These are phyloP conservation scores for Sparassis latifolia DNA, from an alignment of 1,284 basidiomycete genomes.

Conservation along the genomic window DNA sequence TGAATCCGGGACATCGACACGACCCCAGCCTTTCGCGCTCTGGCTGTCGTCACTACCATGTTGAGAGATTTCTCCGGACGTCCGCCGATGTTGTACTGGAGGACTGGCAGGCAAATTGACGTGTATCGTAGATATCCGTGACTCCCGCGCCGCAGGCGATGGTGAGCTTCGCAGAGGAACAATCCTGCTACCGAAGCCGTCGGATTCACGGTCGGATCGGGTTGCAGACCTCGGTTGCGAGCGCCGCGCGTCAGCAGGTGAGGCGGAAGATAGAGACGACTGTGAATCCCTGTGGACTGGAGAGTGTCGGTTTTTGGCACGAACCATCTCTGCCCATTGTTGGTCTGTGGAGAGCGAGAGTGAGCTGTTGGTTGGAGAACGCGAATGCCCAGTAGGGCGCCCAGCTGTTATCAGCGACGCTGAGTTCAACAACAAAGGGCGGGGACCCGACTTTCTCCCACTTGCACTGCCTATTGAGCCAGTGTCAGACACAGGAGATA, in stretches of 20 bases:
- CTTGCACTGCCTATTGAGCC: slow-evolving; percentile 19
- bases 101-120: slow-evolving; percentile 23
- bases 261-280: slow-evolving; percentile 59
- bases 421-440: slow-evolving; percentile 51
- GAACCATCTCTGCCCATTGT: slow-evolving; percentile 47
- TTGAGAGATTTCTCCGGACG: slow-evolving; percentile 16
- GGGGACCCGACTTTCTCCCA: slow-evolving; percentile 31
- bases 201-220: slow-evolving; percentile 50
- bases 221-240: slow-evolving; percentile 14
- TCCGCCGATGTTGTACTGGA: slow-evolving; percentile 13
- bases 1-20: slow-evolving; percentile 31
- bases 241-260: slow-evolving; percentile 35
- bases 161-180: slow-evolving; percentile 60
- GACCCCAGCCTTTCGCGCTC: slow-evolving; percentile 27
- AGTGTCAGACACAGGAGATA: slow-evolving; percentile 30
- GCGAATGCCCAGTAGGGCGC: slow-evolving; percentile 27
- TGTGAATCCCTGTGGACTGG: slow-evolving; percentile 43
- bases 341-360: slow-evolving; percentile 19
- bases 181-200: slow-evolving; percentile 43
- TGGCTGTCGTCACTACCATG: slow-evolving; percentile 11
- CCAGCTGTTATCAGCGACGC: slow-evolving; percentile 32
- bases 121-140: slow-evolving; percentile 21
- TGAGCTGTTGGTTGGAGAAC: slow-evolving; percentile 34
- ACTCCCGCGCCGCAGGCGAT: slow-evolving; percentile 65
- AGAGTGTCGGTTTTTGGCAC: slow-evolving; percentile 29